A percentile compares a stretch with the other conserved stretches of the same genome.
These are phyloP conservation scores for Stemphylium lycopersici DNA, from an alignment of 2,329 filamentous ascomycete species.

Conservation along the genomic window DNA sequence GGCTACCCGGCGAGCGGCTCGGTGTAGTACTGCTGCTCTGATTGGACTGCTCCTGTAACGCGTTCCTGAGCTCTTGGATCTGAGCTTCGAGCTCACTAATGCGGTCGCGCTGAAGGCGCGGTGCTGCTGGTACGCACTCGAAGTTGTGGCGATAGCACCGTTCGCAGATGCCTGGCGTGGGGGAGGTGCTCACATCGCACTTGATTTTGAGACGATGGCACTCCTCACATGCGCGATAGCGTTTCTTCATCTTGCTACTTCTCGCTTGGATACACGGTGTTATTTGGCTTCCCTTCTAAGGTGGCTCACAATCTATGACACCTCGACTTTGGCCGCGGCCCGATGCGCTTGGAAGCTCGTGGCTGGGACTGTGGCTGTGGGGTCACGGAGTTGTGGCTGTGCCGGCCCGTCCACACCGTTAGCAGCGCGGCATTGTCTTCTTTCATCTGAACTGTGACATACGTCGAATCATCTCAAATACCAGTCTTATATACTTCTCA, in stretches of 20 bases:
- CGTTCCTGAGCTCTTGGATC: slow-evolving; percentile 27
- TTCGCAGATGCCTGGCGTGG: slow-evolving; percentile 24
- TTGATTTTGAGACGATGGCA: slow-evolving; percentile 41
- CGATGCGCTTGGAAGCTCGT: slow-evolving; percentile 1
- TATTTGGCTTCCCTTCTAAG: neutral
- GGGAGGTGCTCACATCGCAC: slow-evolving; percentile 29
- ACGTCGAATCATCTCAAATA: too few relatives aligned
- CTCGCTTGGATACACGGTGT: neutral
- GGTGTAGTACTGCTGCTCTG: slow-evolving; percentile 23
- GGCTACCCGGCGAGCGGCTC: slow-evolving; percentile 21
- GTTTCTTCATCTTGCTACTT: slow-evolving; percentile 26
- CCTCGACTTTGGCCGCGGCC: neutral
- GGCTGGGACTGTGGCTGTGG: neutral
- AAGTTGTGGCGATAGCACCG: slow-evolving; percentile 32
- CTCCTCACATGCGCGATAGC: slow-evolving; percentile 35
- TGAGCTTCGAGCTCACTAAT: slow-evolving; percentile 36
- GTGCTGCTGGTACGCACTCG: slow-evolving; percentile 31
- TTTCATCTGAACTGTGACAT: too few relatives aligned
- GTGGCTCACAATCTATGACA: slow-evolving; percentile 7
- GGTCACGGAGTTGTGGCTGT: neutral
- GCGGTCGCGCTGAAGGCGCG: slow-evolving; percentile 36
- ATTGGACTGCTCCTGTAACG: slow-evolving; percentile 16
- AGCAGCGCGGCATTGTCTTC: neutral
- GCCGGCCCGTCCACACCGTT: neutral
- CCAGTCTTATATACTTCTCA: too few relatives aligned